phyloP scores from a whole-genome alignment of 164 flowering plant species.

The Nymphaea thermarum region DNA sequence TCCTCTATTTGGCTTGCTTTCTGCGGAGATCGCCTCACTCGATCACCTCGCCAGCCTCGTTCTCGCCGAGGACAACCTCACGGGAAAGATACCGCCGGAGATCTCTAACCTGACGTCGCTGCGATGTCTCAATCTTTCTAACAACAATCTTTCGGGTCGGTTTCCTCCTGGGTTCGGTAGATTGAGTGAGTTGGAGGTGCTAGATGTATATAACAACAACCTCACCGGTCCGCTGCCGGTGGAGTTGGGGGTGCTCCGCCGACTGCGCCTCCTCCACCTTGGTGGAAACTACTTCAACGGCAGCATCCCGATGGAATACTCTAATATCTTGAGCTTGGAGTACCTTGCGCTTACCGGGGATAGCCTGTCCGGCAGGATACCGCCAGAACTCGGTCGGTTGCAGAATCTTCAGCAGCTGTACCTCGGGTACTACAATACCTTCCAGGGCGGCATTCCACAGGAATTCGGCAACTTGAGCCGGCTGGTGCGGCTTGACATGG shows the following conservation, averaged over 20 bases:
- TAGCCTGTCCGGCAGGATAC: slow-evolving; percentile 37
- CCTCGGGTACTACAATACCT: slow-evolving; percentile 34
- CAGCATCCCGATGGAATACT: slow-evolving; percentile 40
- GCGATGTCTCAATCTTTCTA: slow-evolving; percentile 44
- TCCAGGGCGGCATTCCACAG: slow-evolving; percentile 43
- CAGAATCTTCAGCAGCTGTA: slow-evolving; percentile 24
- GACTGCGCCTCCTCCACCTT: slow-evolving; percentile 32
- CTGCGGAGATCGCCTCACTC: slow-evolving; percentile 62
- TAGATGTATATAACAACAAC: slow-evolving; percentile 63
- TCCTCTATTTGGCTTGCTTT: slow-evolving; percentile 34
- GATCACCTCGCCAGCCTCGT: slow-evolving; percentile 46
- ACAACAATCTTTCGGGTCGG: slow-evolving; percentile 34
- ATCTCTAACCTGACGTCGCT: slow-evolving; percentile 39
- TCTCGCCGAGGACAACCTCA: slow-evolving; percentile 30
- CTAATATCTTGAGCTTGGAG: slow-evolving; percentile 45
- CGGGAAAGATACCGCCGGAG: slow-evolving; percentile 54
- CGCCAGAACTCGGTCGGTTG: slow-evolving; percentile 33
- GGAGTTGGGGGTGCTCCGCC: slow-evolving; percentile 24
- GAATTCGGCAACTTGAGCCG: slow-evolving; percentile 44
- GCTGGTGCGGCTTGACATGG: slow-evolving; percentile 45
- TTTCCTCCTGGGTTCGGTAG: slow-evolving; percentile 31
- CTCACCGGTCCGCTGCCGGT: slow-evolving; percentile 52
- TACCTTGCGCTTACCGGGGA: slow-evolving; percentile 51
- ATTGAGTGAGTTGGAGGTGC: slow-evolving; percentile 34
- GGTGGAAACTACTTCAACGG: slow-evolving; percentile 80